Evolutionary conservation across 2,329 filamentous ascomycete genomes (phyloP).

Genomic region (Microdochium paspali): DNA sequence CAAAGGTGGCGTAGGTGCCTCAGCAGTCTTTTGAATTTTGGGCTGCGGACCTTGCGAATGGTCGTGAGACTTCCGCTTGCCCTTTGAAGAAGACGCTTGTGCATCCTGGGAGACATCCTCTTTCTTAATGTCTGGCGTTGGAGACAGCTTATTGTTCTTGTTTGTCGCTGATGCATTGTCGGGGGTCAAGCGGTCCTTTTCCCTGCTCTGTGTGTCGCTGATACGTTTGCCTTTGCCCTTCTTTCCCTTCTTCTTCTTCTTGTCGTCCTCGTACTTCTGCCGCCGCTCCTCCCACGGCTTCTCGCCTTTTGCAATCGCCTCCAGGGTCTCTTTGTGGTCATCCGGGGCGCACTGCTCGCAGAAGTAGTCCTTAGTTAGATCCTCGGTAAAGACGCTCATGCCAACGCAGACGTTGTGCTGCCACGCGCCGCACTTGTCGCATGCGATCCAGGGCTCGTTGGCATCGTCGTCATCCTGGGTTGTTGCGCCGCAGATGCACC

Average conservation of each 20-base stretch:
- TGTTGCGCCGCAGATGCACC: constrained; percentile 85
- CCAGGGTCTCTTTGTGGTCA: constrained; percentile 72
- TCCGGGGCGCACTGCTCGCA: constrained; percentile 85
- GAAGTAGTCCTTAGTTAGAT: constrained; percentile 77
- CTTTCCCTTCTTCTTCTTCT: constrained; percentile 51
- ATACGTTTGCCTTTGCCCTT: constrained; percentile 54
- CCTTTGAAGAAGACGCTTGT: constrained; percentile 25
- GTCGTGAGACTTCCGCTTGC: constrained; percentile 50
- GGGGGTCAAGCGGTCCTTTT: constrained; percentile 36
- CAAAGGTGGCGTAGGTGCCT: constrained; percentile 26
- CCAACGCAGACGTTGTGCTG: constrained; percentile 97
- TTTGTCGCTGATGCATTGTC: constrained; percentile 12
- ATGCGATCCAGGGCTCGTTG: constrained; percentile 89
- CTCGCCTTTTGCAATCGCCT: constrained; percentile 70
- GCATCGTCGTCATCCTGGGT: constrained; percentile 75
- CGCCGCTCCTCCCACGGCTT: constrained; percentile 74
- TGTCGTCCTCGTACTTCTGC: constrained; percentile 52
- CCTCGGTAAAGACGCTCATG: constrained; percentile 66
- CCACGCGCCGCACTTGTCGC: constrained; percentile 87
- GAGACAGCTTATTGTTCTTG: constrained; percentile 27
- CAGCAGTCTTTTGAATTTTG: constrained; percentile 47
- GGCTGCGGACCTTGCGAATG: constrained; percentile 39
- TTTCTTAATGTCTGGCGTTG: constrained; percentile 30
- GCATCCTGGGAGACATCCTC: constrained; percentile 25
- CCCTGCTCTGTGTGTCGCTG: constrained; percentile 40